Evolutionary conservation across 176 grass and related monocot species (phyloP).

Genomic region (Puya raimondii): DNA sequence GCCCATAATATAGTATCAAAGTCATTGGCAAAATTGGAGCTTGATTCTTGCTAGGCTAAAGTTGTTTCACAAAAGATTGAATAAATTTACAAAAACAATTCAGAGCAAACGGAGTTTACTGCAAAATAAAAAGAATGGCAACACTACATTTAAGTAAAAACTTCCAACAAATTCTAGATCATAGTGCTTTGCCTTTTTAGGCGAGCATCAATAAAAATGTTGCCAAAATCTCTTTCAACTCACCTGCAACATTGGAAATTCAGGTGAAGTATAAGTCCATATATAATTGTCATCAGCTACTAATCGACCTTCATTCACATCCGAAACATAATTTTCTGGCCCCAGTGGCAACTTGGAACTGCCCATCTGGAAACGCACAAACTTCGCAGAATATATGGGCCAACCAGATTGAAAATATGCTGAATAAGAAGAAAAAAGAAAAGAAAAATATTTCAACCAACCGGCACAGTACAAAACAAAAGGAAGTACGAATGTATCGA

Average conservation of each 20-base stretch:
- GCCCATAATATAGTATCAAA: too few species aligned
- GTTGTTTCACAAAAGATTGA: too few species aligned
- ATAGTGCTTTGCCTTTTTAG: too few species aligned
- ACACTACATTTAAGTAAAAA: background rate
- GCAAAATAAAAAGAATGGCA: background rate
- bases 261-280: conserved; percentile 75
- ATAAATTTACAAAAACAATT: too few species aligned
- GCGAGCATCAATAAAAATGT: background rate
- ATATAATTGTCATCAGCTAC: conserved; percentile 49
- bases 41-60: too few species aligned
- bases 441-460: conserved; percentile 1
- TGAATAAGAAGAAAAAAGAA: conserved; percentile 21
- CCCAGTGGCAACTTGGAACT: conserved; percentile 31
- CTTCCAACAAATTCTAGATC: too few species aligned
- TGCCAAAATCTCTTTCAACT: background rate
- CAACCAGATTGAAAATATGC: conserved; percentile 37
- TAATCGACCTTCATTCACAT: conserved; percentile 24
- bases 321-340: conserved; percentile 13
- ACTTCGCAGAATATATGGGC: conserved; percentile 62
- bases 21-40: too few species aligned
- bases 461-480: conserved; percentile 4
- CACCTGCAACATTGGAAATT: conserved; percentile 73
- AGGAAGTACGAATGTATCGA: background rate
- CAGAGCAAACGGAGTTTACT: too few species aligned
- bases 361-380: conserved; percentile 57